Conservation (phyloP, 2,329 filamentous ascomycete species). For the Colletotrichum sp. region DNA sequence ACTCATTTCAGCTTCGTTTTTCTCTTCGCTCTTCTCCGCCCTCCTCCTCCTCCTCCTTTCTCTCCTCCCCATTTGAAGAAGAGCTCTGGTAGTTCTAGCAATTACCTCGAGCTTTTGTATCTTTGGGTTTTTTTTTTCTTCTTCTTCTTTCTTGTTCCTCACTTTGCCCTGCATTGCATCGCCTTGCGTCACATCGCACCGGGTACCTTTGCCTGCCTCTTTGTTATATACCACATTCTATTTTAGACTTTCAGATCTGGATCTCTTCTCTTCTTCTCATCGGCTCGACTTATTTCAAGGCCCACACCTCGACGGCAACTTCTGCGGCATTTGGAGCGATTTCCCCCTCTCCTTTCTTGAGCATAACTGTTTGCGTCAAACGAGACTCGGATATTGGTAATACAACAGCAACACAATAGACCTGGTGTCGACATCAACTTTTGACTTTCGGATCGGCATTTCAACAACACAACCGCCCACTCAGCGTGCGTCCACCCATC, state of each 20-base stretch:
- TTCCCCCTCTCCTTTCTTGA: neutral
- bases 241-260: neutral
- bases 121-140: constrained; percentile 28
- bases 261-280: neutral
- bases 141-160: constrained; percentile 7
- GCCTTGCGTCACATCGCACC: neutral
- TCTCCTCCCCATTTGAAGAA: constrained; percentile 33
- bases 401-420: constrained; percentile 16
- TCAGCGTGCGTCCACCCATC: neutral
- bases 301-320: neutral
- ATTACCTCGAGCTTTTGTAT: constrained; percentile 33
- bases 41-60: constrained; percentile 5
- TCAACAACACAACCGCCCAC: neutral
- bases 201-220: neutral
- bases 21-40: neutral
- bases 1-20: neutral
- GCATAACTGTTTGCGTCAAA: neutral
- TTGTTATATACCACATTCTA: neutral
- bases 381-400: neutral
- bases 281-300: neutral
- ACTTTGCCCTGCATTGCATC: constrained; percentile 13
- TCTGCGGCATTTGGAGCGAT: neutral
- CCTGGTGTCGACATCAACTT: constrained; percentile 15
- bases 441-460: neutral
- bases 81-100: constrained; percentile 53